phyloP scores from a whole-genome alignment of 192 early-diverging fungal species.

The Umbelopsis vinacea region DNA sequence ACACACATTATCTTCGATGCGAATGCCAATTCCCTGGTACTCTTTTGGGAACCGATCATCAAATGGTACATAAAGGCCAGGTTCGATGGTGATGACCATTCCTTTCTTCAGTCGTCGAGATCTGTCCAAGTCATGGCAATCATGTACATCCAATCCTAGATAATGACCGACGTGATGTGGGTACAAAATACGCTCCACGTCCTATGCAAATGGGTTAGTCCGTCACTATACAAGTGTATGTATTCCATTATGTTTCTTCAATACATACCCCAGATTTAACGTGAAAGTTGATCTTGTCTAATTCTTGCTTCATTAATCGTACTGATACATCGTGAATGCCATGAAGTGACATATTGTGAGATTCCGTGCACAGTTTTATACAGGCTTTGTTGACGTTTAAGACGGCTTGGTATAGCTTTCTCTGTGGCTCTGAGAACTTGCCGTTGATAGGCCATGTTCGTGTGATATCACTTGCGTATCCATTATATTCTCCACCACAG shows the following conservation, averaged over 20 bases:
- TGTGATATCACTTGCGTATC: conserved; percentile 92
- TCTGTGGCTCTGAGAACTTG: conserved; percentile 78
- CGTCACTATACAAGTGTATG: background rate
- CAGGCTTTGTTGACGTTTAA: conserved; percentile 84
- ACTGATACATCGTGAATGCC: conserved; percentile 82
- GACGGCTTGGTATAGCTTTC: conserved; percentile 83
- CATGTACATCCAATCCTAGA: conserved; percentile 95
- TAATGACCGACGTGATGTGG: conserved; percentile 97
- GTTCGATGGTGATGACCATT: conserved; percentile 96
- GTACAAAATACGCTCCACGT: conserved; percentile 79
- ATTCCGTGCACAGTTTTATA: conserved; percentile 69
- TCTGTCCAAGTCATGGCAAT: conserved; percentile 75
- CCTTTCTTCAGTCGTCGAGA: conserved; percentile 70
- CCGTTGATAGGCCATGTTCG: conserved; percentile 94
- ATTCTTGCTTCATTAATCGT: conserved; percentile 69
- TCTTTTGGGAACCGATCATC: conserved; percentile 73
- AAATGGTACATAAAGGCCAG: conserved; percentile 90
- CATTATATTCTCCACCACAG: conserved; percentile 86
- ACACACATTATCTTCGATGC: conserved; percentile 95
- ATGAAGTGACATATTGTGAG: conserved; percentile 69
- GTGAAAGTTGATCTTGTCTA: conserved; percentile 70
- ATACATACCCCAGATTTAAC: conserved; percentile 55
- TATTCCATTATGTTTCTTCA: background rate
- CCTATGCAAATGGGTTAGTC: conserved; percentile 43
- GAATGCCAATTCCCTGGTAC: conserved; percentile 88